Base-by-base conservation (phyloP, 2,329 filamentous ascomycete species). In the Albophoma yamanashiensis region DNA sequence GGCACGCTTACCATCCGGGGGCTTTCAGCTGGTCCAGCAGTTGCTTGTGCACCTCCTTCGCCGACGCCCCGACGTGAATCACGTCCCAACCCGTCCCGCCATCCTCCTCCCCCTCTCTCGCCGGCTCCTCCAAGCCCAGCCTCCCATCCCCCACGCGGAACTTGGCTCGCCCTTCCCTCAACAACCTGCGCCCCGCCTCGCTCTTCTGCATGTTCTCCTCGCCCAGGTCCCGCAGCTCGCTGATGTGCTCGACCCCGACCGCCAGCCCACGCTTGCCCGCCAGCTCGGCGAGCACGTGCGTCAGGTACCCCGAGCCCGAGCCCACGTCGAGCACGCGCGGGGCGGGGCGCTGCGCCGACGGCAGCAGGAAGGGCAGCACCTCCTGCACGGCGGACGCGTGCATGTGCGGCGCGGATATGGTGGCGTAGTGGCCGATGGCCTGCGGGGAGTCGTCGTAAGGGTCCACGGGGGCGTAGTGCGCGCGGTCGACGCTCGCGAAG, bases 51-150 rank as follows among this genome's bases (percentile, higher is more conserved):
- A 96, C 75, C 68, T 85, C 82, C 31, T 76, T 82, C 0, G 93
- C 93, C 9, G 91, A 89, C 0, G 94, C 94, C 0, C 94, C 94
- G 3, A 97, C 94, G 71, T 97, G 94, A 62, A 99, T 97, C 2
- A 89, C 92, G 79, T 97, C 91, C 80, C 93, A 99, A 0, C 85
- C 81, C 38, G 73, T 75, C 62, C 75, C 79, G 15, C 78, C 75
- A 59, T 78, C 78, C 7, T 78, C 79, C 53, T 74, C 73, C 2
- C 76, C 83, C 67, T 68, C 75, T 60, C 74, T 68, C 1, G 69
- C 63, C 14, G 68, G 65, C 66, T 80, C 82, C 2, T 79, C 68
- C 59, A 82, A 88, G 1, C 89, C 89, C 63, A 82, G 79, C 6
- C 89, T 74, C 1, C 89, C 89, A 75, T 97, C 92, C 0, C 86